phyloP scores from a whole-genome alignment of 2,329 filamentous ascomycete species.

The Cercospora sp. region DNA sequence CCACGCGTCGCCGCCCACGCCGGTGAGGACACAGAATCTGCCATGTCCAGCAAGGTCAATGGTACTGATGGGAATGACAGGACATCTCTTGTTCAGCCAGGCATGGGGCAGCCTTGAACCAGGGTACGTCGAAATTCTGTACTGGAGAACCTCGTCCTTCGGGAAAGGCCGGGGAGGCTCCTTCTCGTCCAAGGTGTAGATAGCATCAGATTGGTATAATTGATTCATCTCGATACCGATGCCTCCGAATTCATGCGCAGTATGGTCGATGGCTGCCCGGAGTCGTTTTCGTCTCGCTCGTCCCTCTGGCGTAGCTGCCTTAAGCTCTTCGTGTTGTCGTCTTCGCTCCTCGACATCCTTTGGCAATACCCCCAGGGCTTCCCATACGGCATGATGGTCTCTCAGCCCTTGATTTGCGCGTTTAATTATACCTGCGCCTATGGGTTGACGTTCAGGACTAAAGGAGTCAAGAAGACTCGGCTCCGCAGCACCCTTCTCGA shows the following conservation, averaged over 20 bases:
- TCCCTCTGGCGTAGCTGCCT: constrained; percentile 31
- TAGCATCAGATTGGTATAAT: constrained; percentile 50
- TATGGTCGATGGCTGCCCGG: constrained; percentile 34
- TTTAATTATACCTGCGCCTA: constrained; percentile 51
- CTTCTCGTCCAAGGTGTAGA: constrained; percentile 34
- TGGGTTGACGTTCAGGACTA: constrained; percentile 39
- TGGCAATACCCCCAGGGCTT: constrained; percentile 34
- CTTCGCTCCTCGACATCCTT: constrained; percentile 34
- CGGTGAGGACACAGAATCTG: constrained; percentile 45
- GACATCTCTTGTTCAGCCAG: constrained; percentile 54
- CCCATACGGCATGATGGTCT: constrained; percentile 47
- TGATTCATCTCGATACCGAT: constrained; percentile 63
- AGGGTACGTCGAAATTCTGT: constrained; percentile 53
- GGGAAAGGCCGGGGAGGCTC: constrained; percentile 27
- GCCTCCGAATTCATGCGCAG: constrained; percentile 50
- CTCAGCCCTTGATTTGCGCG: constrained; percentile 60
- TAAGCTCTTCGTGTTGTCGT: constrained; percentile 34
- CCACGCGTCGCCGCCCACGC: constrained; percentile 58
- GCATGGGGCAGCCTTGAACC: constrained; percentile 62
- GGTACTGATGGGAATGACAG: constrained; percentile 40
- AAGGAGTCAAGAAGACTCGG: constrained; percentile 34
- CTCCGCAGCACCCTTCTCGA: constrained; percentile 28
- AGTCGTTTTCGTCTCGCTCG: constrained; percentile 43
- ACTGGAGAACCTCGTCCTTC: constrained; percentile 30
- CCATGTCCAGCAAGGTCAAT: constrained; percentile 62